Base-by-base conservation (phyloP, 768 basidiomycete species). In the Suillus clintonianus region DNA sequence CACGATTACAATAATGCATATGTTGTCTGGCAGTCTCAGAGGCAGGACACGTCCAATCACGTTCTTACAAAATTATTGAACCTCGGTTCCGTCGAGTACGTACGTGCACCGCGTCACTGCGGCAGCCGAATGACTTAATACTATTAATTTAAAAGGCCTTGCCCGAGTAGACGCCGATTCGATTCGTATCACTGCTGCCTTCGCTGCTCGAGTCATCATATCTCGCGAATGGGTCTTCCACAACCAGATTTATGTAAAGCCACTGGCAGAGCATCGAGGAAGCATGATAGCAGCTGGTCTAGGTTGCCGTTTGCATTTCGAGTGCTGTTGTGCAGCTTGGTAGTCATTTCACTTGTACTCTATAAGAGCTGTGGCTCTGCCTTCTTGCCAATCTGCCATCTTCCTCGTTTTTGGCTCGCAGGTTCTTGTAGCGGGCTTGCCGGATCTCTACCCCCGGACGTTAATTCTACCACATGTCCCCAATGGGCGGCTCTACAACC, bases 401-500 rank as follows among this genome's bases (percentile, higher is more conserved):
- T 57, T 41, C 27, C 56, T 27, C 56, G 24, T 17, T 19, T 13
- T 39, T 57, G 37, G 37, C 39, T 57, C 9, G 5, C 37, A 56
- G 24, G 24, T 2, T 24, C 10, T 27, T 27, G 37, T 30, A 41
- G 14, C 24, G 45, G 9, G 14, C 30, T 59, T 27, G 13, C 24
- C 5, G 64, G 48, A 13, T 41, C 34, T 5, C 47, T 65, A 11
- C 13, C 58, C 27, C 64, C 64, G 19, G 7, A 2, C 34, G 42
- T 22, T 13, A 65, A 66, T 37, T 65, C 65, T 27, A 61, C 62
- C 22, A 37, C 59, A 15, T 81, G 80, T 54, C 73, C 71, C 3
- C 80, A 81, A 55, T 73, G 65, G 27, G 59, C 67, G 4, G 62
- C 70, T 3, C 32, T 78, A 19, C 64, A 69, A 9, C 80, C 78